Percentiles rank a stretch among this genome's conserved stretches.
Evolutionary conservation across 225 moss, liverwort and hornwort species (phyloP).

Genomic region (Rhytidiadelphus loreus): DNA sequence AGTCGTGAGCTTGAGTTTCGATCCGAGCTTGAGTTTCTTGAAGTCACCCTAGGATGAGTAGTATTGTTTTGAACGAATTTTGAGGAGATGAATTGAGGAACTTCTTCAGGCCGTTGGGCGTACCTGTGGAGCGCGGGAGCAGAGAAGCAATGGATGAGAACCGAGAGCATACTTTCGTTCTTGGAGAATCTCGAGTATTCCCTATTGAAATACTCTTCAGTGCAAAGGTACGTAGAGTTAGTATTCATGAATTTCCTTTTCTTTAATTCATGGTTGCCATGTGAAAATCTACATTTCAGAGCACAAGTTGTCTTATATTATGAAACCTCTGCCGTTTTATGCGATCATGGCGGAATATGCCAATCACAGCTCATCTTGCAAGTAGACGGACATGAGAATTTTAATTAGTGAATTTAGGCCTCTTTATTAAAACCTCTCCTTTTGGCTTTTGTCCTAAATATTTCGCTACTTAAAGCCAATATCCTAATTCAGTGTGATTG

Average conservation of each 20-base stretch:
- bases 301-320: background rate
- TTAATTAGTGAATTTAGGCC: background rate
- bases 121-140: constrained; percentile 15
- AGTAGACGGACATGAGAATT: background rate
- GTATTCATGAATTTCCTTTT: background rate
- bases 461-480: background rate
- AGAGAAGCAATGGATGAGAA: background rate
- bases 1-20: background rate
- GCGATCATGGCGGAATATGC: background rate
- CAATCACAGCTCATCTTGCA: background rate
- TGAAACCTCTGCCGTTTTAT: background rate
- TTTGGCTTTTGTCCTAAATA: background rate
- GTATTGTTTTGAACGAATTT: background rate
- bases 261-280: background rate
- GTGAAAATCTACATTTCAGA: background rate
- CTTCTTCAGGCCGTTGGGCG: constrained; percentile 8
- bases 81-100: background rate
- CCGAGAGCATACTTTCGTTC: background rate
- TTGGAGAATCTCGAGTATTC: constrained; percentile 15
- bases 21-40: background rate
- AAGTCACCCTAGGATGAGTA: background rate
- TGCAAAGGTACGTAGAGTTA: background rate
- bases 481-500: background rate
- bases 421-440: background rate
- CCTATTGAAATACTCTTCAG: constrained; percentile 19